Base-by-base conservation (phyloP, 768 basidiomycete genomes). In the Rhizopogon rudus region DNA sequence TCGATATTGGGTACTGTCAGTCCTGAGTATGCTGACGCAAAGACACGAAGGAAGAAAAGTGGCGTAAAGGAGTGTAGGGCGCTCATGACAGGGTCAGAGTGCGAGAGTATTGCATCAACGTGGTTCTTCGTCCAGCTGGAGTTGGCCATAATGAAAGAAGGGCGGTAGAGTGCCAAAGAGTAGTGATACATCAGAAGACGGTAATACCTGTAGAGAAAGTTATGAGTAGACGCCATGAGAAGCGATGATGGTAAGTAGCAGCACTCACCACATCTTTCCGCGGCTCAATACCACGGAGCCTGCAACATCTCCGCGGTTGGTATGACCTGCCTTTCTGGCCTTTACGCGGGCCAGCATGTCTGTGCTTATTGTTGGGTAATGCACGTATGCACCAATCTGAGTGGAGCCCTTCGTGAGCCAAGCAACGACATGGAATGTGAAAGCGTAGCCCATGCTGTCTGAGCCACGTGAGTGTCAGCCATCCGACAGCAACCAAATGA, bases 371-470 rank as follows among this genome's bases (percentile, higher is more conserved):
- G 91, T 97, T 1, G 97, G 97, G 65, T 97, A 99, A 69, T 99
- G 97, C 9, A 93, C 83, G 63, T 98, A 99, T 29, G 93, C 89
- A 8, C 89, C 93, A 22, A 96, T 79, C 2, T 90, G 86, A 40
- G 92, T 77, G 14, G 75, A 66, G 14, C 82, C 78, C 44, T 61
- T 60, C 17, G 69, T 69, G 2, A 96, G 64, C 51, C 83, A 70
- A 0, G 81, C 71, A 7, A 94, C 85, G 31, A 89, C 73, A 16
- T 87, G 92, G 68, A 91, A 93, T 2, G 93, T 92, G 66, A 98
- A 98, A 0, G 94, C 93, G 62, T 94, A 97, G 29, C 97, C 97
- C 95, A 98, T 98, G 0, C 94, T 93, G 67, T 99, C 96, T 97
- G 61, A 2, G 43, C 44, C 40, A 41, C 20, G 17, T 25, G 22